Evolutionary conservation across 495 filamentous ascomycete species (phyloP), one percentile per base, ranked within the genome.

Genomic region (Hypoxylon intermedium): DNA sequence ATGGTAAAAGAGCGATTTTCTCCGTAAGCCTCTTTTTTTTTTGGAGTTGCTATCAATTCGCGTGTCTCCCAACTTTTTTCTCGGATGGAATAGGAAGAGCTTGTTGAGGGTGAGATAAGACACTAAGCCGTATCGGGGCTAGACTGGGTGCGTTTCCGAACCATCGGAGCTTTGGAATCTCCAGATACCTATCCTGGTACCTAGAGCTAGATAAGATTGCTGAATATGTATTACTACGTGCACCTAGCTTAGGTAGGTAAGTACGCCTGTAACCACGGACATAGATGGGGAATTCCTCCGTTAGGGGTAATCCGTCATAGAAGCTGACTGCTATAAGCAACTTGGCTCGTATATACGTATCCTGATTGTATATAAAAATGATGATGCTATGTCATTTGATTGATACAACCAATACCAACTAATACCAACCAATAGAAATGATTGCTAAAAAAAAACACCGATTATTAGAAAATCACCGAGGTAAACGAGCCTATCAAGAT

Each of bases 1-100:
- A 47, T 15, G 42, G 19, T 48, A 16, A 30, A 53, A 60, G 58
- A 63, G 67, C 60, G 58, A 62, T 61, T 71, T 59, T 64, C 53
- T 59, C 65, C 58, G 63, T 58, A 45, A 69, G 60, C 58, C 44
- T 24, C 59, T 63, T 61, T 15, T 59, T 65, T 65, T 64, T 62
- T 66, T 54, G 59, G 59, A 57, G 45, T 58, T 63, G 59, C 33
- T 54, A 42, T 42, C 56, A 60, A 56, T 60, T 58, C 57, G 61
- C 58, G 40, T 37, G 11, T 44, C 47, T 60, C 65, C 65, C 68
- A 66, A 70, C 65, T 60, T 65, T 68, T 65, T 68, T 68, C 44
- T 58, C 58, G 53, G 51, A 53, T 59, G 41, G 46, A 63, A 47
- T 51, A 53, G 58, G 60, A 61, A 53, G 37, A 63, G 58, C 65